Percentiles rank a stretch among this genome's conserved stretches.
Conservation (phyloP, 2,329 filamentous ascomycete species). For the Pestalotiopsis sp. region DNA sequence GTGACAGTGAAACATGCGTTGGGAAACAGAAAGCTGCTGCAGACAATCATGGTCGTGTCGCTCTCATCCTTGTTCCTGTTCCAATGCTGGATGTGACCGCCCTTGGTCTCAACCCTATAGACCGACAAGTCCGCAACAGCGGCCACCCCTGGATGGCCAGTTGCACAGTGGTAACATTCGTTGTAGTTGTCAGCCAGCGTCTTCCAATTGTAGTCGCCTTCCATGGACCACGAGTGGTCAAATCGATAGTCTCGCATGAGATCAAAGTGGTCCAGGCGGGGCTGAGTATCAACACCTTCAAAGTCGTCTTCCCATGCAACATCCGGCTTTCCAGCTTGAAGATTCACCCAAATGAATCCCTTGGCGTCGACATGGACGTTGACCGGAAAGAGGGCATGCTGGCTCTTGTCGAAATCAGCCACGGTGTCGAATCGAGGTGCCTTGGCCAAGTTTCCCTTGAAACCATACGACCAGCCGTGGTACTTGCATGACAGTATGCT, state of each 20-base stretch:
- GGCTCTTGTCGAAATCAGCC: constrained; percentile 51
- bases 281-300: not conserved
- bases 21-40: not conserved
- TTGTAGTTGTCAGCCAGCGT: constrained; percentile 1
- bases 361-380: not conserved
- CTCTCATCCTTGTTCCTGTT: constrained; percentile 2
- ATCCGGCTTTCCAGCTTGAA: not conserved
- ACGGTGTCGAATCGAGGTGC: constrained; percentile 61
- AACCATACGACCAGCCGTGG: constrained; percentile 65
- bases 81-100: constrained; percentile 1
- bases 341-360: not conserved
- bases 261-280: not conserved
- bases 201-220: constrained; percentile 2
- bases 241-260: not conserved
- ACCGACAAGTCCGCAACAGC: not conserved
- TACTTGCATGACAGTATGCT: constrained; percentile 61
- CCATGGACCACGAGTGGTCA: constrained; percentile 1
- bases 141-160: not conserved
- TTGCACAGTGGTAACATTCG: not conserved
- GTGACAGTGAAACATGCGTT: not conserved
- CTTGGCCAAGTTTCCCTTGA: constrained; percentile 60
- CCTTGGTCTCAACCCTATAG: not conserved
- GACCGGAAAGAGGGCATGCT: not conserved
- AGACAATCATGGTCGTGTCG: constrained; percentile 1
- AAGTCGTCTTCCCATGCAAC: constrained; percentile 1